Conservation (phyloP, 1,139 yeast species). For the Magnusiomyces starmeri region DNA sequence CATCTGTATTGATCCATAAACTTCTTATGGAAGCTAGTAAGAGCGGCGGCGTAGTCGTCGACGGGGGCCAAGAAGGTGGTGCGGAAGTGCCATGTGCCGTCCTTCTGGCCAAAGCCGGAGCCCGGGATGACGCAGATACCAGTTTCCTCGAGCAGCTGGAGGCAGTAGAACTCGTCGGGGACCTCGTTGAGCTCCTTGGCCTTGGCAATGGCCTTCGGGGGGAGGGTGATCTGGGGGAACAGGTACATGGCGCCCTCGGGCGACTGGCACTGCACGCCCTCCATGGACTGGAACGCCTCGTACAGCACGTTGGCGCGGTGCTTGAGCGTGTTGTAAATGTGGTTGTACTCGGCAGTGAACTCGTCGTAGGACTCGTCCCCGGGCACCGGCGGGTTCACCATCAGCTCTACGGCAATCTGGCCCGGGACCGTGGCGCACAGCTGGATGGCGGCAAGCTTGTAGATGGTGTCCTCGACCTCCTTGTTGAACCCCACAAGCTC, state of each 20-base stretch:
- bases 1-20: constrained; percentile 55
- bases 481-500: constrained; percentile 74
- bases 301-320: constrained; percentile 58
- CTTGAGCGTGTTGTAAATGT: constrained; percentile 55
- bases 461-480: constrained; percentile 60
- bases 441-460: constrained; percentile 83
- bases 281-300: constrained; percentile 65
- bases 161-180: constrained; percentile 84
- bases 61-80: constrained; percentile 97
- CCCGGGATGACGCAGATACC: constrained; percentile 99
- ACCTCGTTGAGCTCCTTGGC: constrained; percentile 49
- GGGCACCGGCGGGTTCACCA: constrained; percentile 81
- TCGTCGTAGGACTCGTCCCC: constrained; percentile 71
- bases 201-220: constrained; percentile 51
- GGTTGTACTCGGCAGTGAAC: constrained; percentile 53
- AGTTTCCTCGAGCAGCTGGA: constrained; percentile 72
- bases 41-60: constrained; percentile 69
- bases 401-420: constrained; percentile 83
- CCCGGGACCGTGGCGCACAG: constrained; percentile 93
- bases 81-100: constrained; percentile 83
- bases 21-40: constrained; percentile 67
- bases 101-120: constrained; percentile 88
- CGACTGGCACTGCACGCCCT: constrained; percentile 73
- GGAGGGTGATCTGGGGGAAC: constrained; percentile 70
- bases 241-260: constrained; percentile 98